Base-by-base conservation (phyloP, 2,329 filamentous ascomycete species). In the Annulohypoxylon truncatum region DNA sequence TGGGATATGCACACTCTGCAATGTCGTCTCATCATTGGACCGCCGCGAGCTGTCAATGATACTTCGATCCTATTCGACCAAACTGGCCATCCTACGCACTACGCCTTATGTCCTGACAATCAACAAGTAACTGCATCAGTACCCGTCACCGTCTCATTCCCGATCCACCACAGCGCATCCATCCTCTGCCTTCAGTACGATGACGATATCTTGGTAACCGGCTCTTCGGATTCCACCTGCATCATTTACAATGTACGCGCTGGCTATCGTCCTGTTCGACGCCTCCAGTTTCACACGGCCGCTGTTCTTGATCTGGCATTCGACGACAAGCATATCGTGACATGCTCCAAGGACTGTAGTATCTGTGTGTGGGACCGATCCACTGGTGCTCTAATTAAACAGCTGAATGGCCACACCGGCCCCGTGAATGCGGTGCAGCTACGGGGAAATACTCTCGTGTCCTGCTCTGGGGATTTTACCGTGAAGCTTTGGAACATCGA, bases 381-480 rank as follows among this genome's bases (percentile, higher is more conserved):
- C 59, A 96, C 92, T 0, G 92, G 93, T 33, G 81, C 82, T 8
- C 84, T 96, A 48, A 80, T 97, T 50, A 92, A 92, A 74, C 91
- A 92, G 74, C 86, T 99, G 51, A 87, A 88, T 33, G 96, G 95
- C 6, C 96, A 99, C 79, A 85, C 89, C 1, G 96, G 96, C 0
- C 96, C 96, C 1, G 96, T 99, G 71, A 99, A 99, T 76, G 94
- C 96, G 1, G 94, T 99, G 4, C 95, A 98, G 81, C 88, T 99
- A 78, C 92, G 95, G 57, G 95, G 94, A 65, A 95, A 97, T 79
- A 90, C 94, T 5, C 90, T 98, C 51, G 94, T 97, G 28, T 97
- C 92, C 50, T 97, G 96, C 76, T 96, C 92, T 59, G 96, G 96
- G 60, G 96, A 99, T 79, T 96, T 96, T 73, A 87, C 91, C 53